Base-by-base conservation (phyloP, 371 early-diverging fungal species). In the Apophysomyces trapeziformis region DNA sequence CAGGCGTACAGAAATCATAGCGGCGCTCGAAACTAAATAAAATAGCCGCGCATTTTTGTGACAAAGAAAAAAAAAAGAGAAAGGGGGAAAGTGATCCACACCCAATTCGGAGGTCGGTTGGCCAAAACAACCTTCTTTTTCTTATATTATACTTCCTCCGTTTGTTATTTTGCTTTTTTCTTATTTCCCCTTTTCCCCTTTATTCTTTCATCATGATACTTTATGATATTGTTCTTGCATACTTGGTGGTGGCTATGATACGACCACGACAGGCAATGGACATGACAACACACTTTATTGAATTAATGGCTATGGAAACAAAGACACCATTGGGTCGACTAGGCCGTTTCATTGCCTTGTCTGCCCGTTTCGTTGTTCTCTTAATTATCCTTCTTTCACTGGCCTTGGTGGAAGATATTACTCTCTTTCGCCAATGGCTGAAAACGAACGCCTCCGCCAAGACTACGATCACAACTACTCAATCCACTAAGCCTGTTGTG, bases 121-220 rank as follows among this genome's bases (percentile, higher is more conserved):
- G 21, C 54, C 21, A 18, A 16, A 50, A 16, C 21, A 26, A 26
- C 32, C 32, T 26, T 26, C 32, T 26, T 26, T 26, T 26, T 26
- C 32, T 26, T 26, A 26, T 26, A 26, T 50, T 50, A 21, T 47
- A 18, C 21, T 21, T 50, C 54, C 13, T 45, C 16, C 16, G 6
- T 21, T 21, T 21, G 16, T 21, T 50, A 7, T 21, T 50, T 50
- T 50, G 5, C 2, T 16, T 50, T 50, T 50, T 21, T 21, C 9
- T 50, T 7, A 9, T 50, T 50, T 50, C 11, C 21, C 9, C 21
- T 21, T 21, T 11, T 21, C 21, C 21, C 21, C 21, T 21, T 26
- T 26, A 16, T 26, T 50, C 21, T 50, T 50, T 50, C 54, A 50
- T 32, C 21, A 50, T 50, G 54, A 50, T 50, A 50, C 35, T 50